Conservation (phyloP, 2,329 filamentous ascomycete genomes). For the Dactylellina sp. region DNA sequence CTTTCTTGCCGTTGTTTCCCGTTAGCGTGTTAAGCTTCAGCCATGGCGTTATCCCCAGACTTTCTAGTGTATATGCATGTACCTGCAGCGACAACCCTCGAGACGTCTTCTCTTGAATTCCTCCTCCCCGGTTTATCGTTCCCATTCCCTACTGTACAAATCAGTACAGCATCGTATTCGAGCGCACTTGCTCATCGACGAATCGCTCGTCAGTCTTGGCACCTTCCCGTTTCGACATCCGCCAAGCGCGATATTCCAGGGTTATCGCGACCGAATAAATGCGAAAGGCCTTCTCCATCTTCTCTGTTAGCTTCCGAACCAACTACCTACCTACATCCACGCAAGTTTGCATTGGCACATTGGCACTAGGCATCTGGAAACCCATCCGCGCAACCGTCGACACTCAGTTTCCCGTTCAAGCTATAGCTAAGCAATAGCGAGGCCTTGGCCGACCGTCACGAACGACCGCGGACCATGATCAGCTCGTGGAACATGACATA, state of each 20-base stretch:
- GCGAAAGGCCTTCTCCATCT: not conserved
- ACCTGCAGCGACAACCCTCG: constrained; percentile 38
- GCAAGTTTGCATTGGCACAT: constrained; percentile 40
- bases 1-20: constrained; percentile 47
- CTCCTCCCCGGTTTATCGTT: constrained; percentile 29
- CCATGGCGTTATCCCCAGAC: constrained; percentile 2
- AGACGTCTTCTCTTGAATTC: constrained; percentile 11
- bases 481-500: not conserved
- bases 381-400: constrained; percentile 19
- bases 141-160: constrained; percentile 8
- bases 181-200: constrained; percentile 16
- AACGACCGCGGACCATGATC: not conserved
- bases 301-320: constrained; percentile 17
- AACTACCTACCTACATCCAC: not conserved
- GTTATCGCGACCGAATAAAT: constrained; percentile 32
- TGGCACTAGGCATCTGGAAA: constrained; percentile 55
- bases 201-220: constrained; percentile 26
- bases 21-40: constrained; percentile 2
- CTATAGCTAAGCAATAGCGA: constrained; percentile 53
- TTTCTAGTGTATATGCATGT: constrained; percentile 9
- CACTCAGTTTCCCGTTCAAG: constrained; percentile 46
- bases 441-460: constrained; percentile 33
- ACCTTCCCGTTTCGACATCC: constrained; percentile 43
- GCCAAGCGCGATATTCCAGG: constrained; percentile 46
- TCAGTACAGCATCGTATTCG: constrained; percentile 2